phyloP scores from a whole-genome alignment of 495 filamentous ascomycete genomes.

The Podospora comata region DNA sequence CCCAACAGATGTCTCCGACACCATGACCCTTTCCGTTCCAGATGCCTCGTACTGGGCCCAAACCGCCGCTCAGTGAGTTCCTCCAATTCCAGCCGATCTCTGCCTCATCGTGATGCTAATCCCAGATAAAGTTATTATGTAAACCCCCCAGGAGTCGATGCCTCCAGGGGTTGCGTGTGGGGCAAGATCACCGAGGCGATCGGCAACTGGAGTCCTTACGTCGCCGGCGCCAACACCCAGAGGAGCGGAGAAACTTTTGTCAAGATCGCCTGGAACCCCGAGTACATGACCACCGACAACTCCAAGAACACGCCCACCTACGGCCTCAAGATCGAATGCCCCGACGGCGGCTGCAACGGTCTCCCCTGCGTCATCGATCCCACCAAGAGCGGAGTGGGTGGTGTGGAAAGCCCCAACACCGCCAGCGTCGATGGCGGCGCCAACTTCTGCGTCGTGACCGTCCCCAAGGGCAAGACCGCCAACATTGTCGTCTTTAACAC shows the following conservation, averaged over 20 bases:
- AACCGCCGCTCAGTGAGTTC: conserved; percentile 69
- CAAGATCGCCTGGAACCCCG: conserved; percentile 80
- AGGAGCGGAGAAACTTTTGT: conserved; percentile 62
- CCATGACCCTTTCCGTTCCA: conserved; percentile 66
- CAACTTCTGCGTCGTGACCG: conserved; percentile 76
- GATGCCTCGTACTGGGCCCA: conserved; percentile 65
- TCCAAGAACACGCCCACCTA: conserved; percentile 58
- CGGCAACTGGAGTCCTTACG: conserved; percentile 81
- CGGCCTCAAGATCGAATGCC: conserved; percentile 69
- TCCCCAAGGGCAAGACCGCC: conserved; percentile 63
- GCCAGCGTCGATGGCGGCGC: conserved; percentile 64
- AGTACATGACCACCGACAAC: conserved; percentile 59
- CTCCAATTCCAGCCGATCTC: not conserved
- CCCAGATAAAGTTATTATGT: conserved; percentile 61
- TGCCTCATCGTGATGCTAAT: conserved; percentile 18
- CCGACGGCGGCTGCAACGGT: conserved; percentile 64
- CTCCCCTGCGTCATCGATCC: conserved; percentile 74
- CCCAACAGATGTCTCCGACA: conserved; percentile 59
- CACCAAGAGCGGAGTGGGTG: conserved; percentile 45
- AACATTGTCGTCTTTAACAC: conserved; percentile 61
- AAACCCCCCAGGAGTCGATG: conserved; percentile 66
- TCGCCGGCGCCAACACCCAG: conserved; percentile 72
- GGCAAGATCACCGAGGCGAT: conserved; percentile 59
- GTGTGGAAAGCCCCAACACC: conserved; percentile 58
- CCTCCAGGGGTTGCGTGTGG: conserved; percentile 67